Base-by-base conservation (phyloP, 73 alveolate genomes). In the Paramecium sonneborni region DNA sequence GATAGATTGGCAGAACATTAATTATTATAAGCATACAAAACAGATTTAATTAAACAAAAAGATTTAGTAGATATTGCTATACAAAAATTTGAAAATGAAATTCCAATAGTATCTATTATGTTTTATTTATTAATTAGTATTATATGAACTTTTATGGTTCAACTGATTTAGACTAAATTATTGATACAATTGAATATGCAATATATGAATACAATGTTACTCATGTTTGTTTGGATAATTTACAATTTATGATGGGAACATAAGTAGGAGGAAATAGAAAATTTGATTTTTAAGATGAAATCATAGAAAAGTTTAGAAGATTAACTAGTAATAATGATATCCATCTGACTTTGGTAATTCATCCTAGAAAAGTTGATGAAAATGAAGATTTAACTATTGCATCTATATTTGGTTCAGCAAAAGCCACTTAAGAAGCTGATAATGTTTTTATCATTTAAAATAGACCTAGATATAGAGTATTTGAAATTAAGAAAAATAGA, bases 321-420 rank as follows among this genome's bases (percentile, higher is more conserved):
- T 85, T 96, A 30, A 95, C 98, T 28, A 95, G 98, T 14, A 97
- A 95, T 34, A 85, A 85, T 57, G 93, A 95, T 35, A 96, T 96
- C 2, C 99, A 97, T 84, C 46, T 96, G 39, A 93, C 97, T 10
- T 85, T 96, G 18, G 98, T 97, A 21, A 93, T 97, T 86, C 99
- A 97, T 94, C 99, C 99, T 12, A 95, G 95, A 93, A 97, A 97
- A 90, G 98, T 94, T 12, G 99, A 97, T 76, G 99, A 97, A 55
- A 97, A 94, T 38, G 95, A 93, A 43, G 97, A 95, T 41, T 85
- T 97, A 21, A 94, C 91, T 18, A 93, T 95, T 39, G 94, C 97
- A 34, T 92, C 97, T 0, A 95, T 97, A 3, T 97, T 96, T 88
- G 99, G 99, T 24, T 85, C 98, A 37, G 98, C 98, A 0, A 97